Percentiles rank a stretch among this genome's conserved stretches.
phyloP scores from a whole-genome alignment of 2,329 filamentous ascomycete genomes.

The Metarhizium guizhouense region DNA sequence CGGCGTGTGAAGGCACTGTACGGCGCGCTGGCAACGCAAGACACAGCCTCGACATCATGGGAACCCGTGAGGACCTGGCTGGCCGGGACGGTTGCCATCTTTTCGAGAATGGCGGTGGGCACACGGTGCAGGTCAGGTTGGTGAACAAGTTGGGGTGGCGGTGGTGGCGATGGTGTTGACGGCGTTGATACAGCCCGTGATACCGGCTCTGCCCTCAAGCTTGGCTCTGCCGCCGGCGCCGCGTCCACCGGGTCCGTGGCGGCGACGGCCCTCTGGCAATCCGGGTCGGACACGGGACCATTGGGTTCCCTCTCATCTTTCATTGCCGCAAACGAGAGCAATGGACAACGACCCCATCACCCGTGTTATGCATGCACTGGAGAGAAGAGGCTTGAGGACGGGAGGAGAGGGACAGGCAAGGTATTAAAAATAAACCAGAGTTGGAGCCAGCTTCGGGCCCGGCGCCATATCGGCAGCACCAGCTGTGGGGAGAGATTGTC shows the following conservation, averaged over 20 bases:
- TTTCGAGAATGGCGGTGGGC: neutral
- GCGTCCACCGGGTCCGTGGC: neutral
- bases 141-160: neutral
- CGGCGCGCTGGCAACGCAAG: conserved; percentile 13
- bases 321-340: neutral
- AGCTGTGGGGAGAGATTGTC: neutral
- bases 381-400: neutral
- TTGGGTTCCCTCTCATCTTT: neutral
- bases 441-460: neutral
- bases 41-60: conserved; percentile 12
- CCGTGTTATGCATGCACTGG: neutral
- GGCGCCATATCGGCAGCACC: conserved; percentile 1
- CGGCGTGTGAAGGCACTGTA: conserved; percentile 21
- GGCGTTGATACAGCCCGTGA: neutral
- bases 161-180: neutral
- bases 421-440: neutral
- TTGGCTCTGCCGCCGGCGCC: neutral
- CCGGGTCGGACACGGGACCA: neutral
- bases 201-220: neutral
- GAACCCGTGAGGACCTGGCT: neutral
- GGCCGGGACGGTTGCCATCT: neutral
- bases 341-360: neutral
- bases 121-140: neutral
- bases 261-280: neutral
- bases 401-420: neutral